phyloP scores from a whole-genome alignment of 2,329 filamentous ascomycete genomes.

The Xylariaceae sp. region DNA sequence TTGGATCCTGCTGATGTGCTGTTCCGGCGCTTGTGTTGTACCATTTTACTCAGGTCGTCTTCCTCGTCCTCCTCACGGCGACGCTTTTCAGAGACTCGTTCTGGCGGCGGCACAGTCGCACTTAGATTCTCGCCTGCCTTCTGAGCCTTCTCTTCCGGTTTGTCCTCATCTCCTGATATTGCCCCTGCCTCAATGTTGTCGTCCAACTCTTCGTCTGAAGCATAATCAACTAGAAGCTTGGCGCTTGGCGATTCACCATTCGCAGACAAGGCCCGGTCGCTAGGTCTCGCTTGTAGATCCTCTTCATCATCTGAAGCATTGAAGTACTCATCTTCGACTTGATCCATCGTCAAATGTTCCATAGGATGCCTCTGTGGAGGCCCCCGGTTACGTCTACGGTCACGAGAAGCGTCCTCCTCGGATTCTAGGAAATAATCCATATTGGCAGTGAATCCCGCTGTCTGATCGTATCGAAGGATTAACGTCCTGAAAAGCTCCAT shows the following conservation, averaged over 20 bases:
- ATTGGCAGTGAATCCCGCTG: constrained; percentile 69
- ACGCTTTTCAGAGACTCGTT: constrained; percentile 86
- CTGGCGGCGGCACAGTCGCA: constrained; percentile 66
- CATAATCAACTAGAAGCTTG: constrained; percentile 88
- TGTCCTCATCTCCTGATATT: constrained; percentile 42
- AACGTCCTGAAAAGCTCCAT: constrained; percentile 84
- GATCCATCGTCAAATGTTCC: constrained; percentile 76
- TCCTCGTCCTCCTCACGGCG: constrained; percentile 93
- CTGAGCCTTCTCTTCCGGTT: constrained; percentile 40
- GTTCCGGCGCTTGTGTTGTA: constrained; percentile 68
- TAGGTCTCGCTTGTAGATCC: constrained; percentile 54
- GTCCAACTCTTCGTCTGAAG: constrained; percentile 84
- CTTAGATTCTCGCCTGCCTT: constrained; percentile 46
- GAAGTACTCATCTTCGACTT: constrained; percentile 92
- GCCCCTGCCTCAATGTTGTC: constrained; percentile 64
- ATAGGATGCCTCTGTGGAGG: constrained; percentile 63
- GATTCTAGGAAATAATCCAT: constrained; percentile 77
- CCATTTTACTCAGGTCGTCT: constrained; percentile 86
- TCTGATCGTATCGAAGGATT: constrained; percentile 79
- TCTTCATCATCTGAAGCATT: constrained; percentile 88
- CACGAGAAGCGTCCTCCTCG: constrained; percentile 62
- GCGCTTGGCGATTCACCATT: constrained; percentile 70
- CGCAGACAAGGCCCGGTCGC: constrained; percentile 47
- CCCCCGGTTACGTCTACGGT: constrained; percentile 48
- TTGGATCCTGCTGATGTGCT: constrained; percentile 59